Evolutionary conservation across 2,329 filamentous ascomycete species (phyloP).

Genomic region (Scedosporium dehoogii): DNA sequence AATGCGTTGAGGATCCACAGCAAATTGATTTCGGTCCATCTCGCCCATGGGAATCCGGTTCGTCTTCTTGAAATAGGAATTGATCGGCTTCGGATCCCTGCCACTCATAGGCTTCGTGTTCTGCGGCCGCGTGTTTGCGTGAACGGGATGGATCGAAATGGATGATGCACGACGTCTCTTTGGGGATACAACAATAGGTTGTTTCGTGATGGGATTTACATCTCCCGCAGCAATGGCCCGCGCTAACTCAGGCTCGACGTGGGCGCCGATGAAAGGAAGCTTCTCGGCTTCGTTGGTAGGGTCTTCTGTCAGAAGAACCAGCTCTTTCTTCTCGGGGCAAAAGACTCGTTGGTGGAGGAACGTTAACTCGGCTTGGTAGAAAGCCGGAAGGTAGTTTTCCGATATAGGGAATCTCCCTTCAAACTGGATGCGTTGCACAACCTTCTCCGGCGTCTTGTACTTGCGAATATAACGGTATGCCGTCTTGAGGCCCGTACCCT

Average conservation of each 20-base stretch:
- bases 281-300: slow-evolving; percentile 53
- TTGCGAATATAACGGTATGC: slow-evolving; percentile 85
- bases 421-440: slow-evolving; percentile 76
- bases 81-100: slow-evolving; percentile 39
- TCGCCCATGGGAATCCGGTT: slow-evolving; percentile 48
- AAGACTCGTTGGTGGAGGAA: slow-evolving; percentile 94
- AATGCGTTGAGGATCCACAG: slow-evolving; percentile 37
- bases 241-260: slow-evolving; percentile 60
- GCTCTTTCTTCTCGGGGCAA: slow-evolving; percentile 59
- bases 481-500: slow-evolving; percentile 82
- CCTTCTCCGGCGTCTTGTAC: slow-evolving; percentile 75
- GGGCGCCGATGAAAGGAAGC: slow-evolving; percentile 72
- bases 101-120: slow-evolving; percentile 12
- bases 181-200: slow-evolving; percentile 40
- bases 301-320: slow-evolving; percentile 67
- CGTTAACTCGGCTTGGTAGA: slow-evolving; percentile 79
- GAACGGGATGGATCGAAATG: slow-evolving; percentile 6
- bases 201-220: slow-evolving; percentile 82
- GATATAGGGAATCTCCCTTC: slow-evolving; percentile 80
- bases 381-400: slow-evolving; percentile 68
- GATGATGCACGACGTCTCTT: slow-evolving; percentile 31
- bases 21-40: slow-evolving; percentile 53
- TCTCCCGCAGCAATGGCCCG: slow-evolving; percentile 69
- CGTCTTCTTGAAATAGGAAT: slow-evolving; percentile 41
- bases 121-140: slow-evolving; percentile 12